Evolutionary conservation across 352 stramenopile genomes (phyloP).

Genomic region (Elongisporangium prolatum): DNA sequence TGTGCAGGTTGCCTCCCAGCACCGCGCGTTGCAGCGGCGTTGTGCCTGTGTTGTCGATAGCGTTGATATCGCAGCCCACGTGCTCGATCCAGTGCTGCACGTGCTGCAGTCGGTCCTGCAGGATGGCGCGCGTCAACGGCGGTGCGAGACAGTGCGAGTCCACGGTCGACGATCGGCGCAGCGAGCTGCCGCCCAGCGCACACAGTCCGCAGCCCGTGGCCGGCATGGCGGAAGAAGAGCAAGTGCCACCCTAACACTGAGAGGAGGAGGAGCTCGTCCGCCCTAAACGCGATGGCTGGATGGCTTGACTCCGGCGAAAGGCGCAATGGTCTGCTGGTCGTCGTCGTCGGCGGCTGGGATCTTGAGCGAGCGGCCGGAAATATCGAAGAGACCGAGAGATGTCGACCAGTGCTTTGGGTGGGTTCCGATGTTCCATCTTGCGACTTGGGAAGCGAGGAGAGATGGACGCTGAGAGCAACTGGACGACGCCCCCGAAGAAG

Average conservation of each 20-base stretch:
- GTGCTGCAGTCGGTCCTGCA: conserved; percentile 16
- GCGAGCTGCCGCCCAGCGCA: not conserved
- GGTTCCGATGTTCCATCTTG: not conserved
- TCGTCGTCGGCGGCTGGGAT: not conserved
- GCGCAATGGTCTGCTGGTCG: not conserved
- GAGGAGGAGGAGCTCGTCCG: not conserved
- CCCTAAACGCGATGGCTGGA: not conserved
- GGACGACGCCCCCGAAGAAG: not conserved
- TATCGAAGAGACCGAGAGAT: not conserved
- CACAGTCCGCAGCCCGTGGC: not conserved
- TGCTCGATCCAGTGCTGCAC: conserved; percentile 20
- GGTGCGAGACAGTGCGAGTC: not conserved
- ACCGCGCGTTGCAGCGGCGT: conserved; percentile 12
- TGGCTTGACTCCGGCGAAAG: not conserved
- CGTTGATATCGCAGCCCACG: conserved; percentile 8
- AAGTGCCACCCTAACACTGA: not conserved
- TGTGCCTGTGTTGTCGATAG: conserved; percentile 8
- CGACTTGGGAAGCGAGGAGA: not conserved
- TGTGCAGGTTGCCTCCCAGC: not conserved
- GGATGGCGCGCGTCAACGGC: conserved; percentile 8
- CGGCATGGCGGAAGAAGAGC: not conserved
- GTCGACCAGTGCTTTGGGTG: not conserved
- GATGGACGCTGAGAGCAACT: not conserved
- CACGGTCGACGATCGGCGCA: not conserved
- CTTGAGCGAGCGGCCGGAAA: not conserved